Base-by-base conservation (phyloP, 1,284 basidiomycete species). In the Xerocomus amazonicus region DNA sequence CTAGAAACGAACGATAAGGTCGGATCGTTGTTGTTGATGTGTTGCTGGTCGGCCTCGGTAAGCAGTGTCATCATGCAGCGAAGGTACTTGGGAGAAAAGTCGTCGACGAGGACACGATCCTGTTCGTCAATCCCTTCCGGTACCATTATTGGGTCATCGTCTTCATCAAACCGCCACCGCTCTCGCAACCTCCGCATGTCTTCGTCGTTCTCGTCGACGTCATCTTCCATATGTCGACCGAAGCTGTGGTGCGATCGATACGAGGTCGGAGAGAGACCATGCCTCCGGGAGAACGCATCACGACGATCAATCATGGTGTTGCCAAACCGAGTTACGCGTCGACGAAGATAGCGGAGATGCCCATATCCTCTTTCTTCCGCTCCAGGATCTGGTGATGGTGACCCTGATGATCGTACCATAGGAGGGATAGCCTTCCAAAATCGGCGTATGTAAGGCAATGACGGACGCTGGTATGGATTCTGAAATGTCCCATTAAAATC, bases 291-390 rank as follows among this genome's bases (percentile, higher is more conserved):
- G 34, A 69, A 61, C 7, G 73, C 66, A 45, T 74, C 69, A 12
- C 86, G 80, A 40, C 93, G 80, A 68, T 97, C 94, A 7, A 97
- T 61, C 54, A 83, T 72, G n/a, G 85, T 66, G 28, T 90, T 79
- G 4, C 94, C 92, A 39, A 89, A 90, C 53, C 92, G 87, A 7
- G 91, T 92, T 50, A 79, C 67, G 9, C 93, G 84, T 43, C 88
- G 62, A 50, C 93, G 87, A 52, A 91, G 79, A 10, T 61, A 68
- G 14, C 66, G 87, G 71, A 47, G 76, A 75, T 48, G 73, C 69
- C 54, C 68, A 55, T 28, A 62, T 57, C 16, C 70, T n/a, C 36
- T 45, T 9, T 70, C 60, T 39, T 67, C 61, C 17, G 63, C 61
- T n/a, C 70, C 59, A 38, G 68, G 58, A 48, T 66, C 59, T 4